Percentiles rank a stretch among this genome's conserved stretches.
Conservation (phyloP, 148 eudicot species). For the Rhododendron henanense region DNA sequence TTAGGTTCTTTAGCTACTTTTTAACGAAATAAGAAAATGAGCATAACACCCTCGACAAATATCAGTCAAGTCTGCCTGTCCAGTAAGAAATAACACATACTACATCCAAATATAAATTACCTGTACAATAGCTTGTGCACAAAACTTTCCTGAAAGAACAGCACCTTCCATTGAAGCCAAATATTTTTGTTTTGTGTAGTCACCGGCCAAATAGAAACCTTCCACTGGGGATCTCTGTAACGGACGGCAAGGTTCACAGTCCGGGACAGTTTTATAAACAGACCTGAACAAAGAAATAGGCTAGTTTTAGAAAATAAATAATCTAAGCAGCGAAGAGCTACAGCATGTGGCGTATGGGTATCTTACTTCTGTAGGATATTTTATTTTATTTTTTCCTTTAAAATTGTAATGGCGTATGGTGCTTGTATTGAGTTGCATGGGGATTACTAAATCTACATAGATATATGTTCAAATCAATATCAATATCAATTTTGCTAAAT, state of each 20-base stretch:
- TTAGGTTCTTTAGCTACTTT: neutral
- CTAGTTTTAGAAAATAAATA: neutral
- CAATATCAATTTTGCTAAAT: neutral
- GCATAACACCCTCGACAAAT: neutral
- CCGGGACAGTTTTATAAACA: constrained; percentile 89
- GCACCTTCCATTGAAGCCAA: constrained; percentile 99
- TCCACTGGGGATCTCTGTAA: constrained; percentile 84
- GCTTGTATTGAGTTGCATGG: neutral
- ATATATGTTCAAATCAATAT: neutral
- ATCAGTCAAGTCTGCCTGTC: neutral
- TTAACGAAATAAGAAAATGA: too few relatives aligned
- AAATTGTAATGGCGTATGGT: neutral
- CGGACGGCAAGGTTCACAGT: constrained; percentile 92
- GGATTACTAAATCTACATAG: neutral
- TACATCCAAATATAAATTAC: constrained; percentile 24
- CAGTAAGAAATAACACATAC: neutral
- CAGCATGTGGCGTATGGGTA: neutral
- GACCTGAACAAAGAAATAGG: constrained; percentile 45
- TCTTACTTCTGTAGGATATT: neutral
- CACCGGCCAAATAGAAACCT: constrained; percentile 97
- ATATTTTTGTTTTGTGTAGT: constrained; percentile 95
- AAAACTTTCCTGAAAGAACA: constrained; percentile 92
- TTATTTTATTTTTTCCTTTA: neutral
- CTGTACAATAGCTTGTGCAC: constrained; percentile 97
- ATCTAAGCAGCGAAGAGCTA: neutral